Evolutionary conservation across 2,329 filamentous ascomycete species (phyloP).

Genomic region (Fusarium bactridioides): DNA sequence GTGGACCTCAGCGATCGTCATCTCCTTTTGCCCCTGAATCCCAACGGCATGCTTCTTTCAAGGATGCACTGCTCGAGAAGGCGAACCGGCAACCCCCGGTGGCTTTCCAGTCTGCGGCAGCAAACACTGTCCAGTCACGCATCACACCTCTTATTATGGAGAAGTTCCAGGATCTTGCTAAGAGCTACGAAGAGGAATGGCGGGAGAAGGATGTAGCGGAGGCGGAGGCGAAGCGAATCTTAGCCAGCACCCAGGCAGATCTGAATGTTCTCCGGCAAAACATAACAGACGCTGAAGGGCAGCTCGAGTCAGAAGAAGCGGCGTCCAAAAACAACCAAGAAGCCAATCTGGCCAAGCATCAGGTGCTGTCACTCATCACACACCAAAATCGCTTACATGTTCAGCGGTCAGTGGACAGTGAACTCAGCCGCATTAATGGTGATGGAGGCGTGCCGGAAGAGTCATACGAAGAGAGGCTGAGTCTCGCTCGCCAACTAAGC

Average conservation of each 20-base stretch:
- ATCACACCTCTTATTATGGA: slow-evolving; percentile 75
- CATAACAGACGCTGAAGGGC: slow-evolving; percentile 63
- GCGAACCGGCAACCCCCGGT: slow-evolving; percentile 51
- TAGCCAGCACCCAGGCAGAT: slow-evolving; percentile 73
- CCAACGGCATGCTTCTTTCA: slow-evolving; percentile 62
- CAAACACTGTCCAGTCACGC: slow-evolving; percentile 72
- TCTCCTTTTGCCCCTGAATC: slow-evolving; percentile 72
- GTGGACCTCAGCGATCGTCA: slow-evolving; percentile 77
- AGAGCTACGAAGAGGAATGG: slow-evolving; percentile 77
- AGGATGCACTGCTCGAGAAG: slow-evolving; percentile 57
- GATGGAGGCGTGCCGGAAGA: slow-evolving; percentile 52
- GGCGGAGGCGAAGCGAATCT: slow-evolving; percentile 70
- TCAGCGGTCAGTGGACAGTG: slow-evolving; percentile 60
- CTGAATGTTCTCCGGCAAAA: slow-evolving; percentile 67
- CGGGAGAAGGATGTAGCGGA: slow-evolving; percentile 76
- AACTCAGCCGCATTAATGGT: slow-evolving; percentile 61
- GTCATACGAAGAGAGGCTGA: slow-evolving; percentile 62
- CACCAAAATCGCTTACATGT: slow-evolving; percentile 63
- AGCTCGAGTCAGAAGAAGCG: slow-evolving; percentile 63
- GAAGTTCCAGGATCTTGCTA: slow-evolving; percentile 74
- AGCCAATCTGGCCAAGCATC: slow-evolving; percentile 57
- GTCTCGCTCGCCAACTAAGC: slow-evolving; percentile 65
- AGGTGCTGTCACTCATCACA: slow-evolving; percentile 58
- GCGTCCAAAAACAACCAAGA: slow-evolving; percentile 61
- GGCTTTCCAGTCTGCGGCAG: slow-evolving; percentile 68